Evolutionary conservation across 208 protist species (phyloP).

Genomic region (Leishmania guyanensis): DNA sequence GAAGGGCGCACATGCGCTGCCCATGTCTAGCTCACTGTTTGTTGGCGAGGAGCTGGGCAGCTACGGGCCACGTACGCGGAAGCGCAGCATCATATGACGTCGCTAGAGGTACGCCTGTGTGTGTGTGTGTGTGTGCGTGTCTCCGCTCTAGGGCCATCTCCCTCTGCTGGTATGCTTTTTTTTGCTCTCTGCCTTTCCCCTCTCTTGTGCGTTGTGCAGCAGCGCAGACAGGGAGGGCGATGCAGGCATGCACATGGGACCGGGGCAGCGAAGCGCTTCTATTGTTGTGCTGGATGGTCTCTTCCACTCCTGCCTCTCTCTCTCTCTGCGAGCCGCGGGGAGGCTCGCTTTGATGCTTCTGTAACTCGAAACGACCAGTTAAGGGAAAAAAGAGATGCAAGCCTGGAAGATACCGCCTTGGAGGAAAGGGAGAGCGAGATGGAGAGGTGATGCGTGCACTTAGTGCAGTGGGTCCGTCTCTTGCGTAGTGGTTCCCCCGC

Average conservation of each 20-base stretch:
- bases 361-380: not conserved
- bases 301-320: not conserved
- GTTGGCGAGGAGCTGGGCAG: slow-evolving; percentile 48
- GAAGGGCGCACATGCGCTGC: slow-evolving; percentile 9
- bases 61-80: slow-evolving; percentile 31
- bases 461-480: not conserved
- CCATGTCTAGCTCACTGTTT: slow-evolving; percentile 46
- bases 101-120: not conserved
- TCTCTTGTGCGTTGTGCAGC: not conserved
- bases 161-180: not conserved
- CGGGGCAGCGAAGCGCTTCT: not conserved
- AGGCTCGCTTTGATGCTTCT: not conserved
- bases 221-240: not conserved
- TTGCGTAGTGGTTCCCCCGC: not conserved
- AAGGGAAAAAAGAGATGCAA: not conserved
- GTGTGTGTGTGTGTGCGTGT: not conserved
- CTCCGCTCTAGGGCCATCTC: not conserved
- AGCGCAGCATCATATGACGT: slow-evolving; percentile 19
- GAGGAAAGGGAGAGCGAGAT: not conserved
- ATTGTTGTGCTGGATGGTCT: not conserved
- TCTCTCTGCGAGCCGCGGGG: not conserved
- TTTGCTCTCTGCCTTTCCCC: not conserved
- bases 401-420: too few relatives aligned
- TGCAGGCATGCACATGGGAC: not conserved
- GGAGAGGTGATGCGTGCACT: not conserved